Evolutionary conservation across 768 basidiomycete genomes (phyloP).

Genomic region (Piloderma croceum): DNA sequence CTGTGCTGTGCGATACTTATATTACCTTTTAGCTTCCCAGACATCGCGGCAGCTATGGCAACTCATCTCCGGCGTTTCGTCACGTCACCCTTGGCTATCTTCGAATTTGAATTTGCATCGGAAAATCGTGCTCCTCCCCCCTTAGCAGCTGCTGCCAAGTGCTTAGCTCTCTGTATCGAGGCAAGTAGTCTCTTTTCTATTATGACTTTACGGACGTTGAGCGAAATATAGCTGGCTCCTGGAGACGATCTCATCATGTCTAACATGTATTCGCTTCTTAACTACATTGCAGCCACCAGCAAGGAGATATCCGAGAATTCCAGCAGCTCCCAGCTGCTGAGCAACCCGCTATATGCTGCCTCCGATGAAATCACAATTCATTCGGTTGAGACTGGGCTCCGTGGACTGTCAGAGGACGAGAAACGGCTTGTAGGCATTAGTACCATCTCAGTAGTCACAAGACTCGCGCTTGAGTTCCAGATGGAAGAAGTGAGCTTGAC

Average conservation of each 20-base stretch:
- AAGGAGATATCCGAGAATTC: constrained; percentile 63
- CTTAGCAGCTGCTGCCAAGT: constrained; percentile 81
- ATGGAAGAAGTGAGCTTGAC: constrained; percentile 69
- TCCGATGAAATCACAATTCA: constrained; percentile 48
- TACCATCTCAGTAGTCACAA: constrained; percentile 86
- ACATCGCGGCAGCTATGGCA: constrained; percentile 69
- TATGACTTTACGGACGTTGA: constrained; percentile 4
- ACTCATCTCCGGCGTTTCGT: constrained; percentile 81
- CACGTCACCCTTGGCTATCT: constrained; percentile 80
- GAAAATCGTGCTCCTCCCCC: constrained; percentile 73
- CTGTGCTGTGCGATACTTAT: background rate
- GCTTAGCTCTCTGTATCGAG: constrained; percentile 84
- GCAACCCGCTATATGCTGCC: constrained; percentile 36
- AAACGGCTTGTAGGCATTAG: constrained; percentile 80
- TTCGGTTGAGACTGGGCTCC: constrained; percentile 57
- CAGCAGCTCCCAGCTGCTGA: constrained; percentile 35
- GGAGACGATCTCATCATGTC: constrained; percentile 90
- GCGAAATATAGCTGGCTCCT: constrained; percentile 56
- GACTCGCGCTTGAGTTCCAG: constrained; percentile 80
- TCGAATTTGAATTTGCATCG: constrained; percentile 77
- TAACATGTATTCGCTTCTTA: constrained; percentile 93
- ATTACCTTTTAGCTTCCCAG: constrained; percentile 59
- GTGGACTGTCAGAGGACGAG: constrained; percentile 76
- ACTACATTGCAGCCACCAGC: constrained; percentile 82
- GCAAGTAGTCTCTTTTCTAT: constrained; percentile 33